Conservation (phyloP, 164 flowering plant species). For the Cinnamomum chago region DNA sequence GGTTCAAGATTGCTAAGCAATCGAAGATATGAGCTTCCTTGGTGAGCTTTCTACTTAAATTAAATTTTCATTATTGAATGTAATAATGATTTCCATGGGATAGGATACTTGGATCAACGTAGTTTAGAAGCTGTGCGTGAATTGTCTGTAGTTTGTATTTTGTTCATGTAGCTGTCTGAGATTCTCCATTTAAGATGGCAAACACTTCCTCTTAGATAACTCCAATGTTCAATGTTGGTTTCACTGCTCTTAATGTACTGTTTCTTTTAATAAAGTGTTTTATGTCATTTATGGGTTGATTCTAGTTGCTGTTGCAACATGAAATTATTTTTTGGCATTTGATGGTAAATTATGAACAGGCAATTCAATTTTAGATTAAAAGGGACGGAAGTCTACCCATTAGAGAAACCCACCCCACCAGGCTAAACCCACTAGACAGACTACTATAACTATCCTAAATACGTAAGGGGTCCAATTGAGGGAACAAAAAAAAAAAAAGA, state of each 20-base stretch:
- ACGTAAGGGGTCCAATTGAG: too few relatives aligned
- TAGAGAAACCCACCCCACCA: not conserved
- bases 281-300: not conserved
- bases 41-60: not conserved
- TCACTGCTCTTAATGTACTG: not conserved
- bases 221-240: not conserved
- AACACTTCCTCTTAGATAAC: not conserved
- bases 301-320: not conserved
- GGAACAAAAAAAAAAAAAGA: too few relatives aligned
- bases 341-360: not conserved
- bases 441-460: too few relatives aligned
- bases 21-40: not conserved
- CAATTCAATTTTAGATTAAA: too few relatives aligned
- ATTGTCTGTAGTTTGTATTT: not conserved
- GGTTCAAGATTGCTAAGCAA: slow-evolving; percentile 60
- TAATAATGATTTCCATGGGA: not conserved
- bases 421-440: not conserved
- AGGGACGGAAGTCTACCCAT: not conserved
- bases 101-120: not conserved
- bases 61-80: not conserved
- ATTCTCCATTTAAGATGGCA: not conserved
- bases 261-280: not conserved
- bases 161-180: not conserved
- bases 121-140: not conserved
- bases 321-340: not conserved